A percentile compares a stretch with the other conserved stretches of the same genome.
Conservation (phyloP, 2,329 filamentous ascomycete genomes). For the Hypoxylon sp. region DNA sequence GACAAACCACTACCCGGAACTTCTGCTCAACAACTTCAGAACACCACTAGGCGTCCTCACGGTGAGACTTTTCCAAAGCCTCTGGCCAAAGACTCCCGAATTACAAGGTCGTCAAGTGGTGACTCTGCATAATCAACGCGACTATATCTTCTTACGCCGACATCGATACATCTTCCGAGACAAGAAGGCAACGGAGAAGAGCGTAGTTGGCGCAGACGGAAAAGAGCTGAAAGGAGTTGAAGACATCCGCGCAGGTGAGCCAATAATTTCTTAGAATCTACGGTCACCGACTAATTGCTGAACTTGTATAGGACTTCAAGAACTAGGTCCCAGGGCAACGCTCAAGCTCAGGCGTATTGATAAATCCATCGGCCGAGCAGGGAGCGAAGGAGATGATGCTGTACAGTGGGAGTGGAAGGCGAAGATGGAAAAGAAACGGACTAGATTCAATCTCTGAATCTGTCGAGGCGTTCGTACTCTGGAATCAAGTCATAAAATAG, state of each 20-base stretch:
- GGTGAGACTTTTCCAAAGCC: constrained; percentile 82
- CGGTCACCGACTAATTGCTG: constrained; percentile 28
- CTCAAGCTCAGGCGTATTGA: constrained; percentile 92
- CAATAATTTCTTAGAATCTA: background rate
- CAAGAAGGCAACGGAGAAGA: constrained; percentile 87
- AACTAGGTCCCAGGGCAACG: constrained; percentile 82
- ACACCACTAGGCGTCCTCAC: constrained; percentile 91
- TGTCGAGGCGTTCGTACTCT: background rate
- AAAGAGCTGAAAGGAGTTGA: constrained; percentile 87
- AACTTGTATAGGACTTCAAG: constrained; percentile 75
- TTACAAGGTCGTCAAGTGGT: constrained; percentile 89
- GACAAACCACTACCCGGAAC: constrained; percentile 89
- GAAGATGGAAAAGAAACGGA: constrained; percentile 92
- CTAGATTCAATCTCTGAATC: constrained; percentile 86
- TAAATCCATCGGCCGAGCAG: constrained; percentile 81
- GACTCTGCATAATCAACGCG: constrained; percentile 93
- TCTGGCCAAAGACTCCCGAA: constrained; percentile 86
- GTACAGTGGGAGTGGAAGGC: constrained; percentile 98
- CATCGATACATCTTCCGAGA: constrained; percentile 95
- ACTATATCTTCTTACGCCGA: constrained; percentile 92
- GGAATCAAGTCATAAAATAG: background rate
- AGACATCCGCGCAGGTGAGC: constrained; percentile 74
- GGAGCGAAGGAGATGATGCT: constrained; percentile 77
- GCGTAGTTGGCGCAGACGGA: constrained; percentile 83
- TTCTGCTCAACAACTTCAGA: constrained; percentile 94